A percentile compares a stretch with the other conserved stretches of the same genome.
These are phyloP conservation scores for Geranium incanum DNA, from an alignment of 441 rosid genomes.

Conservation along the genomic window DNA sequence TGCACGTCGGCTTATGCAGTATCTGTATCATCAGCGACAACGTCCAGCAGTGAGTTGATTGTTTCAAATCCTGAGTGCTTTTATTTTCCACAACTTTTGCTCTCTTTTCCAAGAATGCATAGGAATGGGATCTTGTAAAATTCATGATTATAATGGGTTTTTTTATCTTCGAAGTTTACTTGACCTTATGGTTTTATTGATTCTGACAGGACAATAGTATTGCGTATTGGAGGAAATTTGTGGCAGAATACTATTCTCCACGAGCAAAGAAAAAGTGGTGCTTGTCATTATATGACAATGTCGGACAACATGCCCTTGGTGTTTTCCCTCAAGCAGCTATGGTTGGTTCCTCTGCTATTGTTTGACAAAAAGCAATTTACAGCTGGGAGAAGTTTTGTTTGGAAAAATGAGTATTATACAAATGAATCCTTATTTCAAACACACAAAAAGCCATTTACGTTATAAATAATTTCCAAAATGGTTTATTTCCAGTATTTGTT, in stretches of 20 bases:
- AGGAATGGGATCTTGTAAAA: background rate
- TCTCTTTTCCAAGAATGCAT: background rate
- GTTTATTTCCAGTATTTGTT: background rate
- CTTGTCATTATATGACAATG: conserved; percentile 78
- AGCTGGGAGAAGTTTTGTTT: background rate
- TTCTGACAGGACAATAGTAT: conserved; percentile 66
- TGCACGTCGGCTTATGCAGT: conserved; percentile 92
- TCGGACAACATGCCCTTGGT: conserved; percentile 88
- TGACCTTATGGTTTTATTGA: background rate
- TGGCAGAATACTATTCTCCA: conserved; percentile 85
- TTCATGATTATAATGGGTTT: background rate
- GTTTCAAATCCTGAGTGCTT: background rate
- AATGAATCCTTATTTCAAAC: too few species aligned
- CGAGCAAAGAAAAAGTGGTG: conserved; percentile 99
- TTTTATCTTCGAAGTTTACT: background rate
- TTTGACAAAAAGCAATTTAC: background rate
- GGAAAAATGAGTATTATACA: background rate
- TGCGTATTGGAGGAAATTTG: conserved; percentile 95
- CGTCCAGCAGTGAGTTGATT: conserved; percentile 67
- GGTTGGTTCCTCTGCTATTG: conserved; percentile 40
- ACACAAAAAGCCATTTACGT: too few species aligned
- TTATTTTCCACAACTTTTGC: background rate
- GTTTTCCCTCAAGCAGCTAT: conserved; percentile 92
- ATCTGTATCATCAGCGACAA: conserved; percentile 90
- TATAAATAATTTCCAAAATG: too few species aligned